Conservation (phyloP, 192 early-diverging fungal genomes). For the Coemansia sp. region DNA sequence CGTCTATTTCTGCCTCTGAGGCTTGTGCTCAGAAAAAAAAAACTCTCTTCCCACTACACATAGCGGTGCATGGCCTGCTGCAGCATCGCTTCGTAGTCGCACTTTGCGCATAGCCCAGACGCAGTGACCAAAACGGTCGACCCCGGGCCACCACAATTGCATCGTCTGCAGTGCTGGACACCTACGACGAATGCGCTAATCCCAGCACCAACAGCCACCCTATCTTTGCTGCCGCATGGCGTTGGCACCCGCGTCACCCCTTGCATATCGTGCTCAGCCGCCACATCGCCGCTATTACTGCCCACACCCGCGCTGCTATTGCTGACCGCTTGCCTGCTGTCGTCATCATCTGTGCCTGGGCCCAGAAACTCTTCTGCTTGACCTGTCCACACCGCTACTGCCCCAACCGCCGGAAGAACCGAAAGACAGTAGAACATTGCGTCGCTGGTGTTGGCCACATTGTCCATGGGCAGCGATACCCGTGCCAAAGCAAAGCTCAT, state of each 20-base stretch:
- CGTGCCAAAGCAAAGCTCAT: conserved; percentile 44
- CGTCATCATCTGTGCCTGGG: background rate
- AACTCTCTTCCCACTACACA: conserved; percentile 2
- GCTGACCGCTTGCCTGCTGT: background rate
- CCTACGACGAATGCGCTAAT: conserved; percentile 4
- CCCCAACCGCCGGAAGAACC: conserved; percentile 32
- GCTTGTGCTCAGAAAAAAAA: background rate
- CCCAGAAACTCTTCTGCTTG: conserved; percentile 24
- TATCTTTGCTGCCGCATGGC: conserved; percentile 10
- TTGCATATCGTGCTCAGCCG: conserved; percentile 11
- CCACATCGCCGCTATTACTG: background rate
- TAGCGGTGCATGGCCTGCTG: conserved; percentile 34
- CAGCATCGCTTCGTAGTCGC: conserved; percentile 35
- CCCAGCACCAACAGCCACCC: conserved; percentile 1
- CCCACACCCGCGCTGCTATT: background rate
- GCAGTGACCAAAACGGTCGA: conserved; percentile 5
- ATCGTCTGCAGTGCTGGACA: conserved; percentile 2
- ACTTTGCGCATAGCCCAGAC: conserved; percentile 18
- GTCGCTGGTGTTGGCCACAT: conserved; percentile 42
- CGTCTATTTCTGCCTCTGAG: background rate
- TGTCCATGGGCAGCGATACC: conserved; percentile 34
- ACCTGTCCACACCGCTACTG: conserved; percentile 29
- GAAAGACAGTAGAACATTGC: conserved; percentile 51
- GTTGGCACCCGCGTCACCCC: conserved; percentile 7
- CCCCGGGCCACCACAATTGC: conserved; percentile 3